Evolutionary conservation across 371 early-diverging fungal genomes (phyloP).

Genomic region (Mucor indicus): DNA sequence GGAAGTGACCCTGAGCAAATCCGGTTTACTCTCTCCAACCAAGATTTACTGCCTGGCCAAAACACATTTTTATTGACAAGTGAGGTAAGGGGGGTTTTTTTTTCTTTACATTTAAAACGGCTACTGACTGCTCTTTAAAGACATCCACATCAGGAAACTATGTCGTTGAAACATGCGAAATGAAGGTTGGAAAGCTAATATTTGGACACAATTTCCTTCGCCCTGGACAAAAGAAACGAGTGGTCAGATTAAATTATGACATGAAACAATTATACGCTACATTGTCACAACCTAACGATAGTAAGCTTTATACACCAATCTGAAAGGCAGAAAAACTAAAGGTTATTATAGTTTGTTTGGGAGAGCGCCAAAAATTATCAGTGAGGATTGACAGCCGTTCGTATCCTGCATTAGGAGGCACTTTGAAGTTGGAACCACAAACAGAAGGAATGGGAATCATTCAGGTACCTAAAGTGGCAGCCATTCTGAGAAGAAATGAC

Average conservation of each 20-base stretch:
- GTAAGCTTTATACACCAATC: slow-evolving; percentile 13
- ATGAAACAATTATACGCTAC: slow-evolving; percentile 28
- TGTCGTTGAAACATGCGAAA: slow-evolving; percentile 59
- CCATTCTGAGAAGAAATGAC: background rate
- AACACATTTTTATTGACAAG: slow-evolving; percentile 62
- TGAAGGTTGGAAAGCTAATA: slow-evolving; percentile 54
- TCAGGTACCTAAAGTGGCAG: background rate
- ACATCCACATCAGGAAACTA: slow-evolving; percentile 64
- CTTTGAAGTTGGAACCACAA: slow-evolving; percentile 32
- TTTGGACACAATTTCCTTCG: slow-evolving; percentile 63
- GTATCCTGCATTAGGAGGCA: slow-evolving; percentile 17
- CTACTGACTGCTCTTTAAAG: slow-evolving; percentile 26
- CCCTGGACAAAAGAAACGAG: slow-evolving; percentile 57
- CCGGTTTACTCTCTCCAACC: slow-evolving; percentile 35
- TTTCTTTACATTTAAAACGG: background rate
- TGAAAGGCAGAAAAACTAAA: background rate
- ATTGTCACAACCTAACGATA: slow-evolving; percentile 36
- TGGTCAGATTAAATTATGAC: slow-evolving; percentile 55
- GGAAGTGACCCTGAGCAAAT: slow-evolving; percentile 60
- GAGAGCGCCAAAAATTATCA: slow-evolving; percentile 39
- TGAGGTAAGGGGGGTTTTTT: slow-evolving; percentile 39
- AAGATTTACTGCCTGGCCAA: slow-evolving; percentile 61
- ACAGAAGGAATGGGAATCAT: slow-evolving; percentile 41
- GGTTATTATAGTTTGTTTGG: slow-evolving; percentile 31
- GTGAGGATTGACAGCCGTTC: slow-evolving; percentile 31